A percentile compares a stretch with the other conserved stretches of the same genome.
These are phyloP conservation scores for Vitis labrusca DNA, from an alignment of 164 flowering plant species.

Conservation along the genomic window DNA sequence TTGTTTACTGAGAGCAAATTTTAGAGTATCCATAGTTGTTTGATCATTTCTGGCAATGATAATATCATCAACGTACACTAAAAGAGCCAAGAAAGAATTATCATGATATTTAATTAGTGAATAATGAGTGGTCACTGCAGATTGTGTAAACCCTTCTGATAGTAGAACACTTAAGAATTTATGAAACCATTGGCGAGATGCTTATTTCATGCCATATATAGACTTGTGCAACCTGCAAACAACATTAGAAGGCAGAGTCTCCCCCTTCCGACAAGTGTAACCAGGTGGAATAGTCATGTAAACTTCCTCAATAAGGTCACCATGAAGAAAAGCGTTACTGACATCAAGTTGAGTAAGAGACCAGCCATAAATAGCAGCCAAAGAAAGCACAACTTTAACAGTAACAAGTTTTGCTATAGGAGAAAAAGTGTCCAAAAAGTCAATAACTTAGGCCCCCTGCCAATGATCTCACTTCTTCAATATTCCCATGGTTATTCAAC, in stretches of 20 bases:
- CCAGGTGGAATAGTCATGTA: constrained; percentile 3
- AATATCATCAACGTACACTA: constrained; percentile 1
- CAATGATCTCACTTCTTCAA: no score
- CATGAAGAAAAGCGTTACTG: constrained; percentile 13
- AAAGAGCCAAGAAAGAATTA: neutral
- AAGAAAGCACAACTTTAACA: neutral
- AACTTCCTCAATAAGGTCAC: constrained; percentile 12
- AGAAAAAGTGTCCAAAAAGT: constrained; percentile 13
- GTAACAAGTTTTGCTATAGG: constrained; percentile 13
- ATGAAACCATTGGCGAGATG: neutral
- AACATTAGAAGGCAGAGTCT: neutral
- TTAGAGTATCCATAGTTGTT: no score
- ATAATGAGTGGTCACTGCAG: neutral
- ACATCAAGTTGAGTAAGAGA: constrained; percentile 4
- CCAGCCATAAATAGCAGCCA: neutral
- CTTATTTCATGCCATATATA: constrained; percentile 13
- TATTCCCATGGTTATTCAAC: no score
- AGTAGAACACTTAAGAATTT: no score
- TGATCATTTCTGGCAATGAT: neutral
- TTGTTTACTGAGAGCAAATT: no score
- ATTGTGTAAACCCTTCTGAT: neutral
- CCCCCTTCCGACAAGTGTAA: neutral
- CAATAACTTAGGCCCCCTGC: constrained; percentile 2
- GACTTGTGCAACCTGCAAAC: constrained; percentile 6
- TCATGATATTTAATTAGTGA: neutral